A percentile compares a stretch with the other conserved stretches of the same genome.
Conservation (phyloP, 2,329 filamentous ascomycete genomes). For the Harringtonia lauricola region DNA sequence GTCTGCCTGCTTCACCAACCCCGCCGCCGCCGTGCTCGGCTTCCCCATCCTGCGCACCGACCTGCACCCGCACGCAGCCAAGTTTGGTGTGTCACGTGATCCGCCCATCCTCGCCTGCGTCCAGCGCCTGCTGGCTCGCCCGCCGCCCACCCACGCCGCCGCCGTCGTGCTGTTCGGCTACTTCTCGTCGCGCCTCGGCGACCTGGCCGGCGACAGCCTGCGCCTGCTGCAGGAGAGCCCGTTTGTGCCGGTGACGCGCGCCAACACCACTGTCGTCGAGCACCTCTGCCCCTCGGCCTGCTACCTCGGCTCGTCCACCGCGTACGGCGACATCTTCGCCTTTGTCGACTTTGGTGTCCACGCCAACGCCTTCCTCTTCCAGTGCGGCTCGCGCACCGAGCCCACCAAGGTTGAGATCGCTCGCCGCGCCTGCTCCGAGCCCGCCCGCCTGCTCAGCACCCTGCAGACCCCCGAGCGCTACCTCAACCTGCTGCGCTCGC, state of each 20-base stretch:
- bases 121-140: slow-evolving; percentile 57
- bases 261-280: slow-evolving; percentile 21
- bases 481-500: slow-evolving; percentile 64
- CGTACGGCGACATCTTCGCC: slow-evolving; percentile 85
- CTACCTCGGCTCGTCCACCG: slow-evolving; percentile 62
- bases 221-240: slow-evolving; percentile 49
- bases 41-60: slow-evolving; percentile 69
- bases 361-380: slow-evolving; percentile 79
- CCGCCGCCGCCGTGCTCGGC: slow-evolving; percentile 62
- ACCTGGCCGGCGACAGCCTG: slow-evolving; percentile 54
- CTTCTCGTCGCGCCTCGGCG: slow-evolving; percentile 64
- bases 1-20: slow-evolving; percentile 71
- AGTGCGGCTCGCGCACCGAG: slow-evolving; percentile 83
- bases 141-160: slow-evolving; percentile 54
- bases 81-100: slow-evolving; percentile 77
- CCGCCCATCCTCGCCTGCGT: slow-evolving; percentile 71
- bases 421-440: slow-evolving; percentile 70
- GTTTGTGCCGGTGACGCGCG: slow-evolving; percentile 59
- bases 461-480: slow-evolving; percentile 81
- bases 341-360: slow-evolving; percentile 89
- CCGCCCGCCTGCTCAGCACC: slow-evolving; percentile 67
- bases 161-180: slow-evolving; percentile 73
- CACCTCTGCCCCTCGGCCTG: slow-evolving; percentile 60
- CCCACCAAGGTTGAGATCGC: slow-evolving; percentile 82
- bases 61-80: slow-evolving; percentile 67